Conservation (phyloP, 1,139 yeast species). For the Maudiozyma humilis region DNA sequence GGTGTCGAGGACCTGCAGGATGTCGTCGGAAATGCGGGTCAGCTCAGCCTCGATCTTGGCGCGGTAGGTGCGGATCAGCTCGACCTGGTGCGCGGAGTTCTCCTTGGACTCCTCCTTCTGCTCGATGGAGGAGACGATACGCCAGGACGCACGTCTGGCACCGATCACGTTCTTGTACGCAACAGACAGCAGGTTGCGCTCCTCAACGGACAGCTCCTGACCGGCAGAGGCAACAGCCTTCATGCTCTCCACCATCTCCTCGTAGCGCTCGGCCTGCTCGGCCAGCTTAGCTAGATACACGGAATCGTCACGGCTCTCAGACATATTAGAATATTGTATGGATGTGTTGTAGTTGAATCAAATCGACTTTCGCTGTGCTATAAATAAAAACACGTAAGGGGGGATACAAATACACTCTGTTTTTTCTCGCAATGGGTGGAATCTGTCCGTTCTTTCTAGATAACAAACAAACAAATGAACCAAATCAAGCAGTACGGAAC, state of each 20-base stretch:
- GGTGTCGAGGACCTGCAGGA: conserved; percentile 74
- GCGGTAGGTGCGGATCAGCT: conserved; percentile 89
- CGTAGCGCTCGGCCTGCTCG: conserved; percentile 99
- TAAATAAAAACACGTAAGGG: too few relatives aligned
- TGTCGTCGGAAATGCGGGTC: conserved; percentile 89
- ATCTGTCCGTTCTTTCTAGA: too few relatives aligned
- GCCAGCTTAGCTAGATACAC: conserved; percentile 98
- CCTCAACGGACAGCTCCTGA: conserved; percentile 92
- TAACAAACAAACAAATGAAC: background rate
- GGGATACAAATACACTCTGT: too few relatives aligned
- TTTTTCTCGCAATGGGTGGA: too few relatives aligned
- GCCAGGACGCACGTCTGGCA: conserved; percentile 99
- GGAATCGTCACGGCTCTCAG: conserved; percentile 93
- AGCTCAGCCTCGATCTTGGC: conserved; percentile 89
- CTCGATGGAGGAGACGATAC: conserved; percentile 94
- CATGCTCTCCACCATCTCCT: conserved; percentile 99
- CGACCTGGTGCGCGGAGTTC: conserved; percentile 62
- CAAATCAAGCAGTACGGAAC: background rate
- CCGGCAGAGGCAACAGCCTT: conserved; percentile 94
- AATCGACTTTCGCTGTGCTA: too few relatives aligned
- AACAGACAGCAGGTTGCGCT: conserved; percentile 91
- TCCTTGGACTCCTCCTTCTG: conserved; percentile 97
- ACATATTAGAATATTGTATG: conserved; percentile 41
- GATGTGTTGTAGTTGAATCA: background rate
- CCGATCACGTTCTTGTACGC: conserved; percentile 98